A percentile compares a stretch with the other conserved stretches of the same genome.
phyloP scores from a whole-genome alignment of 371 early-diverging fungal species.

The Rhizopus delemar region DNA sequence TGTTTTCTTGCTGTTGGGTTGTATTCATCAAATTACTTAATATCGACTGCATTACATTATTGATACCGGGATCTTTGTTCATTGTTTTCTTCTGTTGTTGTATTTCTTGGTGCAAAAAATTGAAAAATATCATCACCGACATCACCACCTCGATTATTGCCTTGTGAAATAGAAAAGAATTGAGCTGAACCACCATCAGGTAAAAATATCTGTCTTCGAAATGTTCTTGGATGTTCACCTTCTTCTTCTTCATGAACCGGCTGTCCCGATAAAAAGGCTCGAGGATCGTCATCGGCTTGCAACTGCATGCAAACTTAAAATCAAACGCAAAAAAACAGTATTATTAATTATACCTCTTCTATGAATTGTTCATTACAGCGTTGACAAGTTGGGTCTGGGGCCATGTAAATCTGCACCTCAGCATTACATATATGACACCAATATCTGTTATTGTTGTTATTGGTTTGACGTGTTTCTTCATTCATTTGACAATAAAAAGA shows the following conservation, averaged over 20 bases:
- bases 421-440: slow-evolving; percentile 49
- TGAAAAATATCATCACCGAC: slow-evolving; percentile 32
- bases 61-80: not conserved
- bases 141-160: slow-evolving; percentile 10
- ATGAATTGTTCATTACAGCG: slow-evolving; percentile 66
- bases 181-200: slow-evolving; percentile 16
- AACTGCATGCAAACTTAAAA: slow-evolving; percentile 23
- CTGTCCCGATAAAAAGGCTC: slow-evolving; percentile 32
- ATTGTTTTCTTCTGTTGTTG: not conserved
- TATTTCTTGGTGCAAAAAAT: slow-evolving; percentile 18
- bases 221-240: not conserved
- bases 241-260: not conserved
- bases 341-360: slow-evolving; percentile 54
- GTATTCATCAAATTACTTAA: not conserved
- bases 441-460: slow-evolving; percentile 20
- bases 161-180: slow-evolving; percentile 12
- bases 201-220: not conserved
- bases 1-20: not conserved
- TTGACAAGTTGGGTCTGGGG: slow-evolving; percentile 65
- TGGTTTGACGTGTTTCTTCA: slow-evolving; percentile 23
- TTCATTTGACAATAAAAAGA: slow-evolving; percentile 10
- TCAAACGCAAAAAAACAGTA: not conserved
- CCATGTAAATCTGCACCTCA: slow-evolving; percentile 50
- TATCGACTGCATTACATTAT: not conserved
- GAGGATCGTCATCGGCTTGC: slow-evolving; percentile 49